A percentile compares a stretch with the other conserved stretches of the same genome.
phyloP scores from a whole-genome alignment of 108 stramenopile species.

The Skeletonema tropicum region DNA sequence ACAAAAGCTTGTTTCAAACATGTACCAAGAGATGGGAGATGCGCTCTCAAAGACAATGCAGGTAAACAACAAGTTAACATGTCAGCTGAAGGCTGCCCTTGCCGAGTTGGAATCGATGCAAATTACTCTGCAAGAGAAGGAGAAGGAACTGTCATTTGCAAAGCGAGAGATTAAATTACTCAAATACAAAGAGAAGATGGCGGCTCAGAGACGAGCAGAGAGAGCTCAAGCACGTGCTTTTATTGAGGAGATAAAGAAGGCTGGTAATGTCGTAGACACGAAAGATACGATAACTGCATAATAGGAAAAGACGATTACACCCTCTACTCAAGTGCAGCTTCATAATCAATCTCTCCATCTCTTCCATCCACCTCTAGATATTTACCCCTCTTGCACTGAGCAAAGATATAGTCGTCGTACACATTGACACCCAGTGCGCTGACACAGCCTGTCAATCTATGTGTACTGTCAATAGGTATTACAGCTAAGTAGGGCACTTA shows the following conservation, averaged over 20 bases:
- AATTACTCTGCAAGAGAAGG: neutral
- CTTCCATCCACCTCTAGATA: too few species aligned
- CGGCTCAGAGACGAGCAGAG: neutral
- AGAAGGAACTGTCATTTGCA: neutral
- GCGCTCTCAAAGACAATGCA: neutral
- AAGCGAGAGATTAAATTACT: neutral
- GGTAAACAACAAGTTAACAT: neutral
- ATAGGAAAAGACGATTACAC: too few species aligned
- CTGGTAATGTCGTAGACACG: neutral
- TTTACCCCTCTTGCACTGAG: too few species aligned
- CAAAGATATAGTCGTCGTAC: too few species aligned
- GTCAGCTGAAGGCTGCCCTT: neutral
- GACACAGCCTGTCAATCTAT: too few species aligned
- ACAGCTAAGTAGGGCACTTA: too few species aligned
- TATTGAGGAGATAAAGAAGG: neutral
- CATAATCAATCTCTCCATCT: too few species aligned
- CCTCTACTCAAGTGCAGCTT: too few species aligned
- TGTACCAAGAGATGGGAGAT: conserved; percentile 6
- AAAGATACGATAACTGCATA: neutral
- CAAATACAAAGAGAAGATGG: neutral
- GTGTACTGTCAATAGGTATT: too few species aligned
- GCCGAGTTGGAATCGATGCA: conserved; percentile 3
- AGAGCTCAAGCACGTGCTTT: neutral
- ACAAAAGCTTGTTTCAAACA: neutral
- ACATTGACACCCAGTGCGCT: too few species aligned